A percentile compares a stretch with the other conserved stretches of the same genome.
Conservation (phyloP, 257 asterid genomes). For the Mitragyna speciosa region DNA sequence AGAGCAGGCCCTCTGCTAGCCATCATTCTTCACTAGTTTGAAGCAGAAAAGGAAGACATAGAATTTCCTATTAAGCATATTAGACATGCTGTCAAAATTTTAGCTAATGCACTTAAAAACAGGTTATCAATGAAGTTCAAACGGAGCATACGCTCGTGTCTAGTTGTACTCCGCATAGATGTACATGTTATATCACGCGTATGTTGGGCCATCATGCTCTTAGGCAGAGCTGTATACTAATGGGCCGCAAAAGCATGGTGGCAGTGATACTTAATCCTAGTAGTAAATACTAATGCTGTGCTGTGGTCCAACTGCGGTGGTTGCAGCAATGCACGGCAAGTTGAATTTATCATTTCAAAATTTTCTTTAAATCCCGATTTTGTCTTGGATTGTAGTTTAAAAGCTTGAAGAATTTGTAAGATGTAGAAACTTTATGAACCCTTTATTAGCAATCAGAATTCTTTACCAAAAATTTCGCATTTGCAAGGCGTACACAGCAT, state of each 20-base stretch:
- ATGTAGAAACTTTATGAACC: background rate
- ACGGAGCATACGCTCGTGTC: background rate
- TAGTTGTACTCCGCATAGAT: too few relatives aligned
- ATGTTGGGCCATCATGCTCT: background rate
- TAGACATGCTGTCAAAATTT: background rate
- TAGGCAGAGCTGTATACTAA: background rate
- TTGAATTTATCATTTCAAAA: background rate
- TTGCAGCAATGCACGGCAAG: background rate
- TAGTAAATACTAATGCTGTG: background rate
- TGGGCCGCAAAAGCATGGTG: background rate
- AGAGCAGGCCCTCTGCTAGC: background rate
- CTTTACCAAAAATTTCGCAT: background rate
- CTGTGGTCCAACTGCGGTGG: slow-evolving; percentile 4
- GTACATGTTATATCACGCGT: background rate
- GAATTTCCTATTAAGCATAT: background rate
- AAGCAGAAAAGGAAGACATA: background rate
- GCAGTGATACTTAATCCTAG: background rate
- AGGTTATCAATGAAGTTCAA: background rate
- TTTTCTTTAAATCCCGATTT: background rate
- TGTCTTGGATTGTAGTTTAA: background rate
- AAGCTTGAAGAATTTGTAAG: background rate
- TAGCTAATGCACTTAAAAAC: too few relatives aligned
- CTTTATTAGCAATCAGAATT: background rate
- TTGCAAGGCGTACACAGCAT: background rate
- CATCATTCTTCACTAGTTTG: background rate